Evolutionary conservation across 768 basidiomycete genomes (phyloP).

Genomic region (Trichaptum fuscoviolaceum): DNA sequence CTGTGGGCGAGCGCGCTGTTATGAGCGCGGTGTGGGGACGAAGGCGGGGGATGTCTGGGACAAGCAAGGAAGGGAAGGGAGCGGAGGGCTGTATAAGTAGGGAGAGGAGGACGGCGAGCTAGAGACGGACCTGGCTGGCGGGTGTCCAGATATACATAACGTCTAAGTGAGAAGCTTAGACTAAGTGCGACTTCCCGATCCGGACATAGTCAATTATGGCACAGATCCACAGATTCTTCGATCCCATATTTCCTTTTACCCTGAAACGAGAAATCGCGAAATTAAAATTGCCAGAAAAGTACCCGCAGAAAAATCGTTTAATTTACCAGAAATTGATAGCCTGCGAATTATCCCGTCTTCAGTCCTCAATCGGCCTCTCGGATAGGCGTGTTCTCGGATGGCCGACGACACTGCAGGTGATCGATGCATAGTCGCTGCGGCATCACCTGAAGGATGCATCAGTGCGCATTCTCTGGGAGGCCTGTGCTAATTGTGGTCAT

Average conservation of each 20-base stretch:
- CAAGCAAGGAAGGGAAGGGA: not conserved
- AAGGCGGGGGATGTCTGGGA: not conserved
- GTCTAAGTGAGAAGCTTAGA: not conserved
- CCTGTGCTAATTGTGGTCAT: not conserved
- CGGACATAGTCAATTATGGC: not conserved
- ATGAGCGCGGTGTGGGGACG: not conserved
- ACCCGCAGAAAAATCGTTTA: not conserved
- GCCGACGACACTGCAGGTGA: not conserved
- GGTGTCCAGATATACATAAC: not conserved
- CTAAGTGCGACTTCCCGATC: not conserved
- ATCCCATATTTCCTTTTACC: not conserved
- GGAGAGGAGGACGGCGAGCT: conserved; percentile 44
- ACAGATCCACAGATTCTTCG: not conserved
- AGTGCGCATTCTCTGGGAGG: not conserved
- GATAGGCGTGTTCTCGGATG: not conserved
- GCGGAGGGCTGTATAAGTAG: conserved; percentile 38
- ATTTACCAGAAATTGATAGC: not conserved
- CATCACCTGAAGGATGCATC: not conserved
- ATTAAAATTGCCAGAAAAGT: not conserved
- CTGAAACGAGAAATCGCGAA: not conserved
- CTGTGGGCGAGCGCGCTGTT: not conserved
- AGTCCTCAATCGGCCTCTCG: not conserved
- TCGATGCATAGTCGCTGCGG: not conserved
- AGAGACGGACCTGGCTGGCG: not conserved
- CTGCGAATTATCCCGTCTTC: too few species aligned